These are phyloP conservation scores for Coemansia sp. DNA, from an alignment of 192 early-diverging fungal species.

Conservation along the genomic window DNA sequence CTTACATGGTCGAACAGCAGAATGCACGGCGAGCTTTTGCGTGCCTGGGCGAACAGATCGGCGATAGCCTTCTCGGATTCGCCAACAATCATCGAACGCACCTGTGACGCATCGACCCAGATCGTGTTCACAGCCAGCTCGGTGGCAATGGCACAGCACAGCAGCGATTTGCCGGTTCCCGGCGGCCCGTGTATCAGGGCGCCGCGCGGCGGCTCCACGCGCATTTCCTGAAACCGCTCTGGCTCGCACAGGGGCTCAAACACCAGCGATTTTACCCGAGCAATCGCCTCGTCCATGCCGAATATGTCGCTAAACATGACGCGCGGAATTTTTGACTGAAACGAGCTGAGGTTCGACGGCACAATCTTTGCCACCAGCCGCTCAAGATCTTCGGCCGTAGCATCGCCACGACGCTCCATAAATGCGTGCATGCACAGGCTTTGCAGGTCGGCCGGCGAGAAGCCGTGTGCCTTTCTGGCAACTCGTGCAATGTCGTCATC, in stretches of 20 bases:
- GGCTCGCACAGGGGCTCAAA: slow-evolving; percentile 51
- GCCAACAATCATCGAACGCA: slow-evolving; percentile 90
- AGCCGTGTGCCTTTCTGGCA: slow-evolving; percentile 55
- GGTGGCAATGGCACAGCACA: slow-evolving; percentile 76
- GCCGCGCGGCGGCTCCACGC: slow-evolving; percentile 70
- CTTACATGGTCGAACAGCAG: slow-evolving; percentile 83
- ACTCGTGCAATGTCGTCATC: slow-evolving; percentile 13
- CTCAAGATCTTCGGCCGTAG: slow-evolving; percentile 24
- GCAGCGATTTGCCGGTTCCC: slow-evolving; percentile 85
- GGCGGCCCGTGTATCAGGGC: slow-evolving; percentile 83
- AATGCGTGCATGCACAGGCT: slow-evolving; percentile 57
- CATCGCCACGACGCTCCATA: slow-evolving; percentile 28
- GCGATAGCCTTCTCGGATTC: slow-evolving; percentile 86
- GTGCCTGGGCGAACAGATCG: slow-evolving; percentile 76
- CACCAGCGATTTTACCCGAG: slow-evolving; percentile 52
- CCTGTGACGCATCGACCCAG: slow-evolving; percentile 77
- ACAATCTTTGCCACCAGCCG: slow-evolving; percentile 7
- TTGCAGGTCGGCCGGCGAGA: slow-evolving; percentile 76
- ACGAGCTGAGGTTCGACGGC: slow-evolving; percentile 20
- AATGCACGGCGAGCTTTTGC: slow-evolving; percentile 80
- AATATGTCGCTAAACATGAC: slow-evolving; percentile 68
- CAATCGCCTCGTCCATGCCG: slow-evolving; percentile 67
- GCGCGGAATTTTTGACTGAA: slow-evolving; percentile 55
- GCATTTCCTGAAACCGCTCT: slow-evolving; percentile 53
- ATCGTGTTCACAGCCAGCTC: slow-evolving; percentile 80